A percentile compares a stretch with the other conserved stretches of the same genome.
These are phyloP conservation scores for Aspergillus piperis DNA, from an alignment of 2,329 filamentous ascomycete genomes.

Conservation along the genomic window DNA sequence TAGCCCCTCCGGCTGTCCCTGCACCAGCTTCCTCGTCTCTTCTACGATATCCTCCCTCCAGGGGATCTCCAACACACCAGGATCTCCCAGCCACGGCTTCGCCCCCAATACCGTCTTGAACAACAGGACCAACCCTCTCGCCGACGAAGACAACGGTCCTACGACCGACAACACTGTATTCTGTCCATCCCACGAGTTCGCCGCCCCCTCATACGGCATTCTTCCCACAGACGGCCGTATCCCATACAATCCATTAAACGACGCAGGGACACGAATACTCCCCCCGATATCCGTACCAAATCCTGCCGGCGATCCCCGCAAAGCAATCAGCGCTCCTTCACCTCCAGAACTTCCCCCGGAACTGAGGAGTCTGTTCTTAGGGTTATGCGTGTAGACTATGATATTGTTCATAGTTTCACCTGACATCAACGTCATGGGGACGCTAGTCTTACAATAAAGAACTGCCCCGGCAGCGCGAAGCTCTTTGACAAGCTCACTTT, in stretches of 20 bases:
- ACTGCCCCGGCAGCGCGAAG: conserved; percentile 57
- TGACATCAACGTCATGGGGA: conserved; percentile 57
- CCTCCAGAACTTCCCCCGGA: conserved; percentile 61
- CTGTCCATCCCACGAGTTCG: conserved; percentile 66
- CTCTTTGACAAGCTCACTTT: conserved; percentile 61
- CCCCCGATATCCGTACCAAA: conserved; percentile 63
- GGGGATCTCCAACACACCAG: conserved; percentile 64
- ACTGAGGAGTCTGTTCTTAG: conserved; percentile 56
- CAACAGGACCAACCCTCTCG: conserved; percentile 57
- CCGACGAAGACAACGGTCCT: conserved; percentile 62
- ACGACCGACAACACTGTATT: conserved; percentile 63
- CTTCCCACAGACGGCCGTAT: conserved; percentile 57
- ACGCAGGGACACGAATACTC: conserved; percentile 60
- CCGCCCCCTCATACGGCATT: conserved; percentile 59
- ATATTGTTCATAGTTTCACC: conserved; percentile 65
- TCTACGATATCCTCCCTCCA: conserved; percentile 57
- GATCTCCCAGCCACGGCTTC: conserved; percentile 67
- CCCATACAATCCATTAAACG: conserved; percentile 60
- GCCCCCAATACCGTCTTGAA: conserved; percentile 59
- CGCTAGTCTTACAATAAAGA: conserved; percentile 58
- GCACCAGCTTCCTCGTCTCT: conserved; percentile 42
- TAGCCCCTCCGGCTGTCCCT: conserved; percentile 42
- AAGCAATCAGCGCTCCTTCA: conserved; percentile 58
- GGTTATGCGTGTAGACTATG: conserved; percentile 60
- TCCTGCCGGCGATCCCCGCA: conserved; percentile 56